Base-by-base conservation (phyloP, 2,329 filamentous ascomycete genomes). In the Xenosphaeropsis pyriputrescens region DNA sequence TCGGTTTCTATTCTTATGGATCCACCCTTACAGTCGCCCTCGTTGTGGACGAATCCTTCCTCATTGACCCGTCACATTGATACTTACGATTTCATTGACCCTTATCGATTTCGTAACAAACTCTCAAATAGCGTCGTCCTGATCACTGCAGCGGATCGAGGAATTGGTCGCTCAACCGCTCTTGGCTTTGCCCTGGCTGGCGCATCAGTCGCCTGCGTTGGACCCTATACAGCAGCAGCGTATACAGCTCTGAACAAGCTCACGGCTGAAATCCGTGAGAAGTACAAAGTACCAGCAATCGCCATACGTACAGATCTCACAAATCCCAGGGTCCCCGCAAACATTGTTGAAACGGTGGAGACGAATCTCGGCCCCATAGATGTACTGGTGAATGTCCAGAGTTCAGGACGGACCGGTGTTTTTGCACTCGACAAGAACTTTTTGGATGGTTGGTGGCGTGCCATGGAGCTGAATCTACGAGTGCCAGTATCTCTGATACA, bases 151-250 rank as follows among this genome's bases (percentile, higher is more conserved):
- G 52, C 53, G 11, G 48, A 48, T 17, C 47, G 53, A 22, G 54
- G 56, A 34, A 51, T 58, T 18, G 56, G 55, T 18, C 44, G 49
- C 16, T 50, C 46, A 18, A 47, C 56, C n/a, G 54, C 55, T 6
- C 46, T 47, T 18, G 52, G 47, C 31, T 53, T 56, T n/a, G 53
- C 55, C 18, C 44, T 46, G n/a, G 49, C 52, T 22, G 50, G 51
- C 40, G 47, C 52, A 33, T 42, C 43, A 14, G 46, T 54, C 17
- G 41, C 33, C 6, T 22, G 16, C 15, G 14, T 35, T 17, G 16
- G 16, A 13, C 16, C 13, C 9, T 26, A 26, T 26, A 26, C 22
- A 5, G 8, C 22, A 26, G 22, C 22, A 9, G 22, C 22, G 8
- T 3, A 26, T 26, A 26, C 8, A 26, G 14, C 16, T 18, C 15